These are phyloP conservation scores for Amauroascus verrucosus DNA, from an alignment of 2,329 filamentous ascomycete genomes.

Conservation along the genomic window DNA sequence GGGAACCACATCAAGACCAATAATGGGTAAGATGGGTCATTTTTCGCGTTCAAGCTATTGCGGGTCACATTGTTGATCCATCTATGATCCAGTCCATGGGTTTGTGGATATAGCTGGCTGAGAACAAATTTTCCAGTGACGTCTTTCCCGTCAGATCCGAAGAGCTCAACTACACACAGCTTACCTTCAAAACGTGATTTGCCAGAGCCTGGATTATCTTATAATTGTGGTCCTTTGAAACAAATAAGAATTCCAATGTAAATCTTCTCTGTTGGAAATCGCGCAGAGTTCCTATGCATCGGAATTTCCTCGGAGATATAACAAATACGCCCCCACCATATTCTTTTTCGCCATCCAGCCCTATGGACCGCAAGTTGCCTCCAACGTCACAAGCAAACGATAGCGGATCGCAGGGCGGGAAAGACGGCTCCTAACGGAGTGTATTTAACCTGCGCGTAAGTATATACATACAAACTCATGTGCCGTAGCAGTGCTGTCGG, in stretches of 20 bases:
- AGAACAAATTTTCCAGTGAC: background rate
- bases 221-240: background rate
- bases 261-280: too few relatives aligned
- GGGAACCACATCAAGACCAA: too few relatives aligned
- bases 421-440: background rate
- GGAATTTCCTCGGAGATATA: background rate
- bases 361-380: background rate
- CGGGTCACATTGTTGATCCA: background rate
- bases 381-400: background rate
- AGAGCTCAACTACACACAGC: background rate
- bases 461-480: background rate
- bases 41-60: background rate
- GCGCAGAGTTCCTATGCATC: too few relatives aligned
- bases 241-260: background rate
- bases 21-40: background rate
- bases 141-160: conserved; percentile 1
- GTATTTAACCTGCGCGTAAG: background rate
- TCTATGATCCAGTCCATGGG: background rate
- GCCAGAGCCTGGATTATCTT: background rate
- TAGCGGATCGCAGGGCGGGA: background rate
- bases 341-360: background rate
- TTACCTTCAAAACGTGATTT: background rate
- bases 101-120: background rate
- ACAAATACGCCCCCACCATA: background rate
- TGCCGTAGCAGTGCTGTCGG: background rate